phyloP scores from a whole-genome alignment of 116 monocot genomes.

The Phalaenopsis hybrid region DNA sequence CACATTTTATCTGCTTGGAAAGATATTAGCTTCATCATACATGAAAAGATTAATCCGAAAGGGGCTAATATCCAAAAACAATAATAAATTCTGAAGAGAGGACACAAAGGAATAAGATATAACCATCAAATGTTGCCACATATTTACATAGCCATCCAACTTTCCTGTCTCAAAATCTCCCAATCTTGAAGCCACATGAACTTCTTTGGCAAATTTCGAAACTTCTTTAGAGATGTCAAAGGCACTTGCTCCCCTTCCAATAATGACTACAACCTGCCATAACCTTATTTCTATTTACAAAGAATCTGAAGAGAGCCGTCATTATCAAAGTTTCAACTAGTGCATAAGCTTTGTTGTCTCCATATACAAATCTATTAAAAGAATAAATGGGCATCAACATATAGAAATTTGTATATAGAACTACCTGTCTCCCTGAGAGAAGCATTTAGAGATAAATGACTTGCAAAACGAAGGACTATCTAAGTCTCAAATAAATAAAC shows the following conservation, averaged over 20 bases:
- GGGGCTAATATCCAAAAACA: background rate
- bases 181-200: constrained; percentile 50
- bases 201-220: constrained; percentile 51
- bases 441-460: too few relatives aligned
- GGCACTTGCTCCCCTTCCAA: constrained; percentile 55
- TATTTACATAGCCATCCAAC: constrained; percentile 32
- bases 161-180: constrained; percentile 13
- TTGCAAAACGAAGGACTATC: too few relatives aligned
- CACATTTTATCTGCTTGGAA: constrained; percentile 28
- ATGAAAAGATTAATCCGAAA: background rate
- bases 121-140: constrained; percentile 56
- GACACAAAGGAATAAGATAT: background rate
- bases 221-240: constrained; percentile 58
- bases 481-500: too few relatives aligned
- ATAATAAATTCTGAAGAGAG: background rate
- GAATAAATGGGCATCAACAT: too few relatives aligned
- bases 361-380: too few relatives aligned
- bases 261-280: constrained; percentile 51
- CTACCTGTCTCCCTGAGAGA: too few relatives aligned
- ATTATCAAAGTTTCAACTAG: too few relatives aligned
- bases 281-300: background rate
- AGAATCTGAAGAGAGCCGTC: background rate
- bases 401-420: too few relatives aligned
- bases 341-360: too few relatives aligned
- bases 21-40: background rate